Conservation (phyloP, 768 basidiomycete genomes). For the Ramaria sp. region DNA sequence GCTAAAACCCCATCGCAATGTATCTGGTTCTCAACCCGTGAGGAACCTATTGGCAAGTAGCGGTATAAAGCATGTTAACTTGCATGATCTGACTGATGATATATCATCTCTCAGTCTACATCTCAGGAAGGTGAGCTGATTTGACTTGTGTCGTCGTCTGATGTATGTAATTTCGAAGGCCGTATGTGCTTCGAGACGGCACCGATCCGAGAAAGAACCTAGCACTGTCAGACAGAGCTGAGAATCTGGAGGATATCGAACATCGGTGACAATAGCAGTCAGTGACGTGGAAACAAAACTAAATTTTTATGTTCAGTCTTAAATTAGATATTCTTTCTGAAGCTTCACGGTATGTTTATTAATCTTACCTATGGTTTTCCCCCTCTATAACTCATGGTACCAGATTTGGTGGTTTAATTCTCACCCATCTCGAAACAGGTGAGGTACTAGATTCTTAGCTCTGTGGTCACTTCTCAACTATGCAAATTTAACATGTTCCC, state of each 20-base stretch:
- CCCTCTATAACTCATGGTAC: background rate
- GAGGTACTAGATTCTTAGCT: constrained; percentile 14
- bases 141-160: background rate
- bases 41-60: constrained; percentile 81
- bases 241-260: constrained; percentile 92
- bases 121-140: constrained; percentile 43
- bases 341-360: constrained; percentile 44
- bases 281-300: background rate
- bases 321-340: constrained; percentile 90
- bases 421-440: constrained; percentile 93
- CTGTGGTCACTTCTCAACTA: background rate
- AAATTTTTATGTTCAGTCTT: constrained; percentile 22
- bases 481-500: background rate
- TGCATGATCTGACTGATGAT: background rate
- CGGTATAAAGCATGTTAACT: background rate
- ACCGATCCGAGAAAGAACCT: constrained; percentile 73
- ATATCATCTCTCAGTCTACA: constrained; percentile 48
- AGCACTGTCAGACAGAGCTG: constrained; percentile 80
- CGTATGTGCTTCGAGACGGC: constrained; percentile 86
- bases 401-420: constrained; percentile 80
- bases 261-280: constrained; percentile 26
- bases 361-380: constrained; percentile 6
- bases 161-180: constrained; percentile 30
- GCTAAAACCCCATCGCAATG: constrained; percentile 57
- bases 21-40: constrained; percentile 94